Base-by-base conservation (phyloP, 768 basidiomycete genomes). In the Peribolospora kevripleyi region DNA sequence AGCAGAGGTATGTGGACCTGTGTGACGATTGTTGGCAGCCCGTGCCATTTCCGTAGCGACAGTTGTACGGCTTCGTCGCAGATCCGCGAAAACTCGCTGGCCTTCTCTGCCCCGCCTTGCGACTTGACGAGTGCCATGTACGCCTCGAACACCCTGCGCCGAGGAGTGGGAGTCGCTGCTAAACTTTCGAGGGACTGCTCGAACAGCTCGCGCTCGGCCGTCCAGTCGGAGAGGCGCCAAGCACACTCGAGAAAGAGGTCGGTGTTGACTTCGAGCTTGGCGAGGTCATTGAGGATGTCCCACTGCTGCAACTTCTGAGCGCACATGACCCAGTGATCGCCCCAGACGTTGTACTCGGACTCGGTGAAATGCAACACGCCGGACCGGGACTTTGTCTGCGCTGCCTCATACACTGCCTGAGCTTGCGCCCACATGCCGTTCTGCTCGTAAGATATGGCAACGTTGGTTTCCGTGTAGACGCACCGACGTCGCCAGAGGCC, bases 381-480 rank as follows among this genome's bases (percentile, higher is more conserved):
- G 3, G 76, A 72, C 49, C 87, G 75, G 6, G 87, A 81, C 66
- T 80, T 84, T 60, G 72, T 79, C 68, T 95, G 90, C 1, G 90
- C 93, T 37, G 72, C 70, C 68, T 99, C 93, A 67, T 99, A 95
- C 51, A 65, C 53, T 51, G 62, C 52, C 45, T 83, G 76, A 0
- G 93, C 88, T 62, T 88, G 80, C 40, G 84, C 82, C 90, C 91
- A 99, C 75, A 95, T 81, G 9, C 93, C 93, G 58, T 83, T 83
- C 66, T 98, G 93, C 68, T 99, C 93, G 61, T 82, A 87, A 3
- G 85, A 78, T 36, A 90, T 71, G 3, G 79, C 84, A 9, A 64
- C 65, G 46, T 91, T 93, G 13, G 90, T 95, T 62, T 98, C 93
- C 3, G 74, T 67, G 60, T 85, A 83, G n/a, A 86, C 74, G 49